These are phyloP conservation scores for Dinochytrium kinnereticum DNA, from an alignment of 371 early-diverging fungal genomes.

Conservation along the genomic window DNA sequence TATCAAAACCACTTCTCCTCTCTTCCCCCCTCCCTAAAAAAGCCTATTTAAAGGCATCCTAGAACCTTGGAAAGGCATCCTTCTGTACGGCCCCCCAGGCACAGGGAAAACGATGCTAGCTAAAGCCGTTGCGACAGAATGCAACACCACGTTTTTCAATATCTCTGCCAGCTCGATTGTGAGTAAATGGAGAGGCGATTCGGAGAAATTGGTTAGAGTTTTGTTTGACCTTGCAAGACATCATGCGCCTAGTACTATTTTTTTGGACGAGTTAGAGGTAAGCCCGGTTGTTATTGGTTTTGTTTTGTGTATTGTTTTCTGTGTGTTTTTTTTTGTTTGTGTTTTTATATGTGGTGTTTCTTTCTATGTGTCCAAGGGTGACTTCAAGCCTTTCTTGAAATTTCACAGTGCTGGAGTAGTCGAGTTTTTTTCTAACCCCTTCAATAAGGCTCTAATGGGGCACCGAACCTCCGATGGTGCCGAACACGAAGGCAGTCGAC, in stretches of 20 bases:
- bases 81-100: conserved; percentile 93
- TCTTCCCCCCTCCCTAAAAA: background rate
- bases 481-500: conserved; percentile 61
- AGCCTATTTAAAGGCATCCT: conserved; percentile 67
- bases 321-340: too few species aligned
- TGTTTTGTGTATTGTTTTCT: background rate
- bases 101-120: conserved; percentile 98
- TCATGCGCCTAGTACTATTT: conserved; percentile 61
- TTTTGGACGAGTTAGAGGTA: conserved; percentile 61
- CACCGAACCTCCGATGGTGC: conserved; percentile 48
- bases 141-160: conserved; percentile 71
- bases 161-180: conserved; percentile 67
- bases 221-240: conserved; percentile 61
- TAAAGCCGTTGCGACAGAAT: conserved; percentile 75
- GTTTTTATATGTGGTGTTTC: too few species aligned
- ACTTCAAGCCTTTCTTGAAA: too few species aligned
- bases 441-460: conserved; percentile 52
- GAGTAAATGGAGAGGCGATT: conserved; percentile 72
- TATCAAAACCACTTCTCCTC: background rate
- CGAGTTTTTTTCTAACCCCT: background rate
- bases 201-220: conserved; percentile 60
- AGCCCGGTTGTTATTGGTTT: background rate
- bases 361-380: too few species aligned
- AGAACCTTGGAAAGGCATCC: conserved; percentile 81
- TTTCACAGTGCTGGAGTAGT: too few species aligned